Percentiles rank a stretch among this genome's conserved stretches.
phyloP scores from a whole-genome alignment of 495 filamentous ascomycete genomes.

The Neurospora pannonica region DNA sequence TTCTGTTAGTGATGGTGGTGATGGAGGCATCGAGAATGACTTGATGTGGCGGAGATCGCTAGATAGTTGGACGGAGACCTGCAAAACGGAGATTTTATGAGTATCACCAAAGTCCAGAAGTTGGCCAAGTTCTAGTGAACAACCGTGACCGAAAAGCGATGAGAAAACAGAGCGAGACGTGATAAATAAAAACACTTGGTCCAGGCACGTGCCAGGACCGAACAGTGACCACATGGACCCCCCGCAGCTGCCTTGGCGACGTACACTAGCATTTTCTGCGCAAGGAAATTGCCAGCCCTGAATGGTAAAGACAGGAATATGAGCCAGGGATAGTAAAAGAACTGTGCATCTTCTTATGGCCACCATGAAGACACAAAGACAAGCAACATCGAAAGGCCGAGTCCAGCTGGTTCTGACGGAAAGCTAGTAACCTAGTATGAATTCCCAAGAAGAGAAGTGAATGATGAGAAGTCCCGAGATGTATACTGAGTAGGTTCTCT shows the following conservation, averaged over 20 bases:
- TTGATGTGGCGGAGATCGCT: not conserved
- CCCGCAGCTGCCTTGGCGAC: not conserved
- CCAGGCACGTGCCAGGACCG: not conserved
- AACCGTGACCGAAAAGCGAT: not conserved
- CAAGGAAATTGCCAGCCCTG: not conserved
- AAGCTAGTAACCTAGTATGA: too few relatives aligned
- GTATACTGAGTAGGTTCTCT: too few relatives aligned
- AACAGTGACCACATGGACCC: not conserved
- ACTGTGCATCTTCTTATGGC: not conserved
- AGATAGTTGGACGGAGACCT: too few relatives aligned
- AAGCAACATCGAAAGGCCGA: too few relatives aligned
- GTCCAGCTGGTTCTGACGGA: too few relatives aligned
- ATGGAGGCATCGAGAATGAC: not conserved
- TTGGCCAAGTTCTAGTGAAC: not conserved
- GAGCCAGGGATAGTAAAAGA: not conserved
- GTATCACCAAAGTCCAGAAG: not conserved
- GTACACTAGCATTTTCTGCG: not conserved
- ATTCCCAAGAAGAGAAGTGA: too few relatives aligned
- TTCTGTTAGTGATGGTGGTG: not conserved
- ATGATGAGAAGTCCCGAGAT: too few relatives aligned
- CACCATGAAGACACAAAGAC: too few relatives aligned
- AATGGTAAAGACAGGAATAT: not conserved
- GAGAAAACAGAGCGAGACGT: too few relatives aligned
- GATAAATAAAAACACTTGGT: too few relatives aligned
- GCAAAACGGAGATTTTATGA: not conserved